Evolutionary conservation across 345 rosid species (phyloP), one percentile per base, ranked within the genome.

Genomic region (Brassica cretica): DNA sequence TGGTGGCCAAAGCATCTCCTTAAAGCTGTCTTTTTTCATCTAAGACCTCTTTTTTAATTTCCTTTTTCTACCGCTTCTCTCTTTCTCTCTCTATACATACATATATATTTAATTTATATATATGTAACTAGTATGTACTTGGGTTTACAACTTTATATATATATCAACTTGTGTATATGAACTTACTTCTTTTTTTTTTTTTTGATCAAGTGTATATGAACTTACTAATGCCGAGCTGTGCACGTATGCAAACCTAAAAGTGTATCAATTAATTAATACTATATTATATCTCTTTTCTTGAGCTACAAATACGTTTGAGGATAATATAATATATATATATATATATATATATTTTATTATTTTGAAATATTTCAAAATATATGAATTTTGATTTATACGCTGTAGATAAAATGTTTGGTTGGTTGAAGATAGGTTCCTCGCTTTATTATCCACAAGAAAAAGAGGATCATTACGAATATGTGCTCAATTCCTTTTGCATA

Each of bases 1-100:
- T 75, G 79, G 79, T 75, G 76, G 79, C 79, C 79, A 80, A 80
- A 75, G 83, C 83, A 80, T 75, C 76, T 80, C 78, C 79, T 70
- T 80, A 75, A 80, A 75, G 73, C 83, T 75, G 80, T 75, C 83
- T 76, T 75, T 76, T 76, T 76, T 80, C 80, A 46, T 79, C 70
- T 60, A 68, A 60, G 8, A 46, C 63, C 29, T 62, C 66, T 58
- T 58, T 32, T 58, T 44, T 68, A 68, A 5, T 58, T 64, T 56
- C 27, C 62, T 16, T 71, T 27, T 71, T 32, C 59, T 65, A 55
- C 60, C 49, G n/a, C 55, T 60, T 27, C 30, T 27, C 30, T 27
- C 55, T 59, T 16, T 61, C 78, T 72, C 74, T 67, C 44, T 72
- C 68, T 66, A 39, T 46, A 5, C 27, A 8, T 24, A 70, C 12